phyloP scores from a whole-genome alignment of 257 asterid genomes.

The Eucommia ulmoides region DNA sequence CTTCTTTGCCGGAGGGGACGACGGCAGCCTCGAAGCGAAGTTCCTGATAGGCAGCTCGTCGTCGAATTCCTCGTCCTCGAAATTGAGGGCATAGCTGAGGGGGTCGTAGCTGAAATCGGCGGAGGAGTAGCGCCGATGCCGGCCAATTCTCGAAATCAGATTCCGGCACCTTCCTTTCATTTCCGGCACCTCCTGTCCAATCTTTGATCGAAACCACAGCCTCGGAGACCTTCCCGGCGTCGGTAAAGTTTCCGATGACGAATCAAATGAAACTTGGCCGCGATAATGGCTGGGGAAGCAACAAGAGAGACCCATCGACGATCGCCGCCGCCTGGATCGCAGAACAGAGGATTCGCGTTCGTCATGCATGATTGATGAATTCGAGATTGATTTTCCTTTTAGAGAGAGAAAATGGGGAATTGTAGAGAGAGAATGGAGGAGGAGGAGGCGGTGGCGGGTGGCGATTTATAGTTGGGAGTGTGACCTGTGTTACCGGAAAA shows the following conservation, averaged over 20 bases:
- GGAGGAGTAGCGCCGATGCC: constrained; percentile 18
- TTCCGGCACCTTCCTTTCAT: constrained; percentile 13
- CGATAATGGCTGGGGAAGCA: constrained; percentile 11
- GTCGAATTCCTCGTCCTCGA: constrained; percentile 9
- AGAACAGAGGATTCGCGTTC: constrained; percentile 11
- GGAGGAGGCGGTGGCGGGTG: too few relatives aligned
- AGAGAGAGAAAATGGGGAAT: too few relatives aligned
- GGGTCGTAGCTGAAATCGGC: constrained; percentile 34
- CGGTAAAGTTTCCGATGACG: constrained; percentile 12
- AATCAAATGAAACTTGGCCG: constrained; percentile 5
- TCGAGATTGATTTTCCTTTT: too few relatives aligned
- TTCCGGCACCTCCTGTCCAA: background rate
- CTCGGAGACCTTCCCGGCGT: constrained; percentile 14
- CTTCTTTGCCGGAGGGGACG: too few relatives aligned
- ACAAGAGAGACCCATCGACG: constrained; percentile 12
- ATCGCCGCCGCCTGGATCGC: constrained; percentile 14
- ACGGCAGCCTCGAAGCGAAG: constrained; percentile 28
- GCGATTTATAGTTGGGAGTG: too few relatives aligned
- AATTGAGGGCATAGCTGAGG: constrained; percentile 26
- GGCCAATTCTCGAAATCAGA: constrained; percentile 9
- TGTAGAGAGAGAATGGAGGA: too few relatives aligned
- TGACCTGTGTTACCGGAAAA: too few relatives aligned
- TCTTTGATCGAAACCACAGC: constrained; percentile 11
- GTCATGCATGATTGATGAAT: constrained; percentile 20
- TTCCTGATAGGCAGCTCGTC: constrained; percentile 11